A percentile compares a stretch with the other conserved stretches of the same genome.
Conservation (phyloP, 129 eudicot species). For the Scalesia atractyloides region DNA sequence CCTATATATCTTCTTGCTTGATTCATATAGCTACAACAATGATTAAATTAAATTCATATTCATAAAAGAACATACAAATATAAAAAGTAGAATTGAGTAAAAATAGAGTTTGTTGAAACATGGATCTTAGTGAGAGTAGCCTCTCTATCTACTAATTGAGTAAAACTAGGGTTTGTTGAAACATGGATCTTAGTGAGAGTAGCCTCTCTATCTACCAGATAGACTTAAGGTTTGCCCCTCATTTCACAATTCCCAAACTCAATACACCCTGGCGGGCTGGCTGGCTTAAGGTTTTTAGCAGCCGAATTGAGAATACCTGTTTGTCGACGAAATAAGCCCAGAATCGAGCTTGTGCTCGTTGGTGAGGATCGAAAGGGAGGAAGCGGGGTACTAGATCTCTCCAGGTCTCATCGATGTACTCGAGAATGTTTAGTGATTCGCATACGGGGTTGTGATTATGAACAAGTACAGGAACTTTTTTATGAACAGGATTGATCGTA, state of each 20-base stretch:
- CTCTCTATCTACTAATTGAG: too few relatives aligned
- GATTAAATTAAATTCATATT: background rate
- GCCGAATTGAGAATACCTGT: slow-evolving; percentile 21
- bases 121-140: too few relatives aligned
- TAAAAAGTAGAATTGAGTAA: too few relatives aligned
- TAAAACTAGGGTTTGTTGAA: too few relatives aligned
- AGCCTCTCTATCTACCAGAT: too few relatives aligned
- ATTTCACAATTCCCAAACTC: too few relatives aligned
- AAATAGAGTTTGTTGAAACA: too few relatives aligned
- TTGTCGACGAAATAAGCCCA: slow-evolving; percentile 44
- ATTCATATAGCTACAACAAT: slow-evolving; percentile 35
- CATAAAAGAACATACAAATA: too few relatives aligned
- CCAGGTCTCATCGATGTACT: slow-evolving; percentile 40
- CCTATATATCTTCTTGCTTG: slow-evolving; percentile 33
- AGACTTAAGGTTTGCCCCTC: too few relatives aligned
- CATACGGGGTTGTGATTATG: slow-evolving; percentile 20
- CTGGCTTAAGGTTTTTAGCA: background rate
- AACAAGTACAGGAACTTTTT: slow-evolving; percentile 42
- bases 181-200: too few relatives aligned
- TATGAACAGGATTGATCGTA: slow-evolving; percentile 36
- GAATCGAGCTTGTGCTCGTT: slow-evolving; percentile 42
- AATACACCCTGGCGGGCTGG: too few relatives aligned
- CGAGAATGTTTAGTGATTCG: slow-evolving; percentile 38
- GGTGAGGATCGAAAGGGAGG: slow-evolving; percentile 38
- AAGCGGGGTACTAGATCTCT: slow-evolving; percentile 17